Evolutionary conservation across 2,329 filamentous ascomycete species (phyloP), one percentile per base, ranked within the genome.

Genomic region (Moelleriella libera): DNA sequence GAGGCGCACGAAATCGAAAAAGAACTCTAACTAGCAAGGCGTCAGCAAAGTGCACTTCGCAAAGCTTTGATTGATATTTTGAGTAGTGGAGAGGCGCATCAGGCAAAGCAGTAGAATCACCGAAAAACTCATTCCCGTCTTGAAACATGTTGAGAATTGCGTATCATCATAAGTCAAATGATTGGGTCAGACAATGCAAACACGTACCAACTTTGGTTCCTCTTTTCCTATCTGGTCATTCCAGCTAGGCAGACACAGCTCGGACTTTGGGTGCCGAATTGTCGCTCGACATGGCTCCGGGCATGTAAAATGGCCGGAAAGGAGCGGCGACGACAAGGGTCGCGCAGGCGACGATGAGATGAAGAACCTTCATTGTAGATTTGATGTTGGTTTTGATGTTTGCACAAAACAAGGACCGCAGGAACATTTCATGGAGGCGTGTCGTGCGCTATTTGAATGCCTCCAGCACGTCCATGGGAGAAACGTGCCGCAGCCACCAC

Each of bases 61-160:
- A 37, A 21, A 37, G 32, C 8, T 37, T 9, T 9, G 1, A 37
- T 37, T 12, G 32, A 37, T 2, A 8, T 37, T 12, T 8, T 37
- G 32, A 37, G 40, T 2, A 42, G n/a, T 39, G n/a, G 9, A 29
- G 32, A 3, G 40, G 14, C 14, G 41, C 41, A 44, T 48, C 47
- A 46, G 44, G 11, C 31, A 28, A 45, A 45, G 46, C 41, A 44
- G 49, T 59, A 53, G 57, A 62, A 61, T 64, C 63, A 65, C 54
- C 43, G 55, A 55, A 49, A 48, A 54, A 45, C 56, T 62, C 60
- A 66, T 60, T 61, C 60, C 59, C 60, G 62, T 65, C 63, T 64
- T 64, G 60, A 64, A 65, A 64, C 62, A 65, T 64, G 49, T 49
- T 54, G 54, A 47, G 30, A 32, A 46, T 49, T 50, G 40, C 39